phyloP scores from a whole-genome alignment of 2,329 filamentous ascomycete genomes.

The Graphiopsis chlorocephala region DNA sequence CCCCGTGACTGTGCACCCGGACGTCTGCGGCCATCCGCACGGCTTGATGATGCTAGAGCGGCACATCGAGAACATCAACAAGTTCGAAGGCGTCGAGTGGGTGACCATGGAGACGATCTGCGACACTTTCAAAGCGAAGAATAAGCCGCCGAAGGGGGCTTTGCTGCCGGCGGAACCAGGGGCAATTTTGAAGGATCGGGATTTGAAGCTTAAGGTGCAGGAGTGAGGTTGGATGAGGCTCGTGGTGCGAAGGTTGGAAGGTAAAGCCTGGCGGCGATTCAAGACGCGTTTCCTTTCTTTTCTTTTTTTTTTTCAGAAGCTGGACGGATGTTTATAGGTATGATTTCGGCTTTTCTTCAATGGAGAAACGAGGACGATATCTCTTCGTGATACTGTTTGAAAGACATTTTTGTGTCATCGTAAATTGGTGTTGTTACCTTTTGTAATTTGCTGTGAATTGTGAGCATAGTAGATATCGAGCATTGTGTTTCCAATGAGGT shows the following conservation, averaged over 20 bases:
- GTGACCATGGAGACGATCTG: conserved; percentile 69
- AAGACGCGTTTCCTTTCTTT: neutral
- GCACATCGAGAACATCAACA: conserved; percentile 69
- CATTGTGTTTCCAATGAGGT: neutral
- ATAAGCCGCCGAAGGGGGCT: conserved; percentile 56
- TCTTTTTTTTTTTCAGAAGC: neutral
- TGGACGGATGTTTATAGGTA: neutral
- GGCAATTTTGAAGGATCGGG: conserved; percentile 49
- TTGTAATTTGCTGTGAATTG: neutral
- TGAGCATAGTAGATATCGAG: neutral
- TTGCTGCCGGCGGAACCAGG: conserved; percentile 58
- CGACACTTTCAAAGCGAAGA: conserved; percentile 70
- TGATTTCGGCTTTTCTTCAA: neutral
- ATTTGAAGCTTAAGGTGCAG: conserved; percentile 32
- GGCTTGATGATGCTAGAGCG: conserved; percentile 71
- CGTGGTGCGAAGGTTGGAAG: neutral
- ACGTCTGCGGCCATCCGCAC: conserved; percentile 69
- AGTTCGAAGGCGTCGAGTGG: conserved; percentile 62
- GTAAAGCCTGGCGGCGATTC: neutral
- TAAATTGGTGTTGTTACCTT: neutral
- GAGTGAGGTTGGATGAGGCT: conserved; percentile 13
- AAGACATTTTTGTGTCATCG: neutral
- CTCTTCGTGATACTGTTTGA: neutral
- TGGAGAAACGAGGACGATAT: neutral
- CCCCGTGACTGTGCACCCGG: conserved; percentile 73